Percentiles rank a stretch among this genome's conserved stretches.
Conservation (phyloP, 331 rosid genomes). For the Malus hybrid region DNA sequence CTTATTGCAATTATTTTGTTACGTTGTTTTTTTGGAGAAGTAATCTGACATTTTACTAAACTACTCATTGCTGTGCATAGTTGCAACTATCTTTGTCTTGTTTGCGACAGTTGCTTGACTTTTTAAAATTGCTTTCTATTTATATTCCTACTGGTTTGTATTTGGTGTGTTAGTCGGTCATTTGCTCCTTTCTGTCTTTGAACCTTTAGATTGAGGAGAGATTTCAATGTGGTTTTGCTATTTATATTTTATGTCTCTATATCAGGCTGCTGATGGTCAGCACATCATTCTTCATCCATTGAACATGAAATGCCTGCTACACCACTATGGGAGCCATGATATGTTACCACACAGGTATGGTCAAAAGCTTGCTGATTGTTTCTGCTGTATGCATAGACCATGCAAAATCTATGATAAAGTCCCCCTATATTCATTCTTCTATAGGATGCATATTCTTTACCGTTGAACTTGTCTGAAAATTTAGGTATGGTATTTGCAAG, state of each 20-base stretch:
- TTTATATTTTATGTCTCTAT: conserved; percentile 21
- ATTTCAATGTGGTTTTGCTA: conserved; percentile 10
- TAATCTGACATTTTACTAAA: neutral
- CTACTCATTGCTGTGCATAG: neutral
- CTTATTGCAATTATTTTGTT: neutral
- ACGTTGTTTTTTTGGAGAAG: no score
- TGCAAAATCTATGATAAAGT: neutral
- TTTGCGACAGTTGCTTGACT: neutral
- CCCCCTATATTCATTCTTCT: neutral
- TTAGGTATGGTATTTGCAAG: neutral
- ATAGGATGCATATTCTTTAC: neutral
- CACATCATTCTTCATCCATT: conserved; percentile 90
- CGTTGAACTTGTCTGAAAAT: neutral
- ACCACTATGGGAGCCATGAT: conserved; percentile 69
- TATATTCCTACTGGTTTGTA: neutral
- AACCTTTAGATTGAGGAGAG: neutral
- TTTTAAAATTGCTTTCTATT: neutral
- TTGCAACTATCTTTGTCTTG: neutral
- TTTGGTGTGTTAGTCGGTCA: neutral
- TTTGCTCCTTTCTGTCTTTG: neutral
- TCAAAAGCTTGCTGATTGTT: neutral
- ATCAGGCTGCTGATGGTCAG: conserved; percentile 95
- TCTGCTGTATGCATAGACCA: conserved; percentile 3
- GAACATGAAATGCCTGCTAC: conserved; percentile 84
- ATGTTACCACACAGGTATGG: conserved; percentile 80